Percentiles rank a stretch among this genome's conserved stretches.
These are phyloP conservation scores for Aspergillus ruber DNA, from an alignment of 2,329 filamentous ascomycete genomes.

Conservation along the genomic window DNA sequence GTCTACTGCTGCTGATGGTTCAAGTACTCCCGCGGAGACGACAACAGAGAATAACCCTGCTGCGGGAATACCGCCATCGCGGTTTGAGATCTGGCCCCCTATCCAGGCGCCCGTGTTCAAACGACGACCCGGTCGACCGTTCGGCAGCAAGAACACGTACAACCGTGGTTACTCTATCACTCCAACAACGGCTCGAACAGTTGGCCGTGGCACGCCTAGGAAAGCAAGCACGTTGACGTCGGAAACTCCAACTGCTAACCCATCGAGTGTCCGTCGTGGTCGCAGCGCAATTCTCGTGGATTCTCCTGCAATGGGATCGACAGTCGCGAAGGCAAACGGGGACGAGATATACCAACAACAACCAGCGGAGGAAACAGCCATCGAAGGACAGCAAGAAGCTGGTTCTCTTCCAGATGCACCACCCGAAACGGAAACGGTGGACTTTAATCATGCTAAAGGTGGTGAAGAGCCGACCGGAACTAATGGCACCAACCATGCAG, in stretches of 20 bases:
- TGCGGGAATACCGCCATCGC: slow-evolving; percentile 33
- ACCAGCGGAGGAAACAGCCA: slow-evolving; percentile 3
- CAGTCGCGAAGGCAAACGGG: slow-evolving; percentile 15
- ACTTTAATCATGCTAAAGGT: slow-evolving; percentile 23
- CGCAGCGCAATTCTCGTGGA: slow-evolving; percentile 29
- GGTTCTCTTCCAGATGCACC: slow-evolving; percentile 2
- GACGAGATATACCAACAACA: background rate
- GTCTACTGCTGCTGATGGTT: slow-evolving; percentile 8
- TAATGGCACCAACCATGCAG: slow-evolving; percentile 10
- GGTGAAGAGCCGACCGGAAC: slow-evolving; percentile 3
- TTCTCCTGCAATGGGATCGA: slow-evolving; percentile 21
- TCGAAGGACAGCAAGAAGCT: slow-evolving; percentile 2
- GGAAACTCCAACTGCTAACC: slow-evolving; percentile 24
- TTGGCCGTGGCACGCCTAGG: slow-evolving; percentile 32
- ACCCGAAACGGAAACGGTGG: slow-evolving; percentile 4
- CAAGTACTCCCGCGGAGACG: slow-evolving; percentile 8
- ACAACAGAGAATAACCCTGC: slow-evolving; percentile 23
- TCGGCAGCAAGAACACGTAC: slow-evolving; percentile 24
- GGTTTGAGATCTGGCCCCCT: slow-evolving; percentile 40
- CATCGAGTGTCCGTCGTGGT: slow-evolving; percentile 26
- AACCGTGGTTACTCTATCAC: slow-evolving; percentile 19
- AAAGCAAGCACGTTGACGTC: slow-evolving; percentile 22
- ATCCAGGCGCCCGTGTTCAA: slow-evolving; percentile 31
- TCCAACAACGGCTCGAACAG: slow-evolving; percentile 28
- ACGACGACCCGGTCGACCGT: slow-evolving; percentile 34